Conservation (phyloP, 192 early-diverging fungal genomes). For the Backusella liffmaniae region DNA sequence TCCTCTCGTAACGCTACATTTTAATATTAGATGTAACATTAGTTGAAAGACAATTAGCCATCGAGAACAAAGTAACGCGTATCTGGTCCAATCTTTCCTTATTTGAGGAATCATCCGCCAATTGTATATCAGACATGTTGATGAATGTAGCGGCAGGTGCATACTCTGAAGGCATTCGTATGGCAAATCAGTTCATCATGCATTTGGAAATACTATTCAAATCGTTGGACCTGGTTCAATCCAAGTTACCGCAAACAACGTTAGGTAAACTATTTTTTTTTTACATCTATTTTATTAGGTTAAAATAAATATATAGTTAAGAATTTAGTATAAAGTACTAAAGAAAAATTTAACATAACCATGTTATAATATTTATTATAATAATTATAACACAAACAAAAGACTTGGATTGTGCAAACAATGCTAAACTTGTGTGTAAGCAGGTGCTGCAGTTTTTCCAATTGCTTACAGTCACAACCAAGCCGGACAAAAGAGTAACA, state of each 20-base stretch:
- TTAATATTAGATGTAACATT: conserved; percentile 1
- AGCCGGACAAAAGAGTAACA: conserved; percentile 57
- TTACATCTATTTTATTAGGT: not conserved
- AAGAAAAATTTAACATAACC: not conserved
- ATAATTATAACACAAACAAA: conserved; percentile 37
- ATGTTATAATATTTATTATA: conserved; percentile 1
- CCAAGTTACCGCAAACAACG: not conserved
- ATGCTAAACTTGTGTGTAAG: conserved; percentile 91
- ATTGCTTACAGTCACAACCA: conserved; percentile 71
- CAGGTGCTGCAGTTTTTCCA: conserved; percentile 93
- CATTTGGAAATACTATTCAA: conserved; percentile 81
- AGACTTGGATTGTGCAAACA: conserved; percentile 67
- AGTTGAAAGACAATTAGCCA: conserved; percentile 53
- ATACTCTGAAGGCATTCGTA: conserved; percentile 65
- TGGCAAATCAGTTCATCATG: conserved; percentile 73
- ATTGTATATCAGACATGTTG: conserved; percentile 87
- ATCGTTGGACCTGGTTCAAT: conserved; percentile 61
- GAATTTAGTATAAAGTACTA: not conserved
- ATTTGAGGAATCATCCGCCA: conserved; percentile 86
- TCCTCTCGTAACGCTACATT: not conserved
- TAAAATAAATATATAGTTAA: not conserved
- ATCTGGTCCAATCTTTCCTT: conserved; percentile 80
- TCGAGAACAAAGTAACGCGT: conserved; percentile 82
- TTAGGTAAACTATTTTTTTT: conserved; percentile 1
- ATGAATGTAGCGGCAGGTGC: conserved; percentile 69